Conservation (phyloP, 2,329 filamentous ascomycete genomes). For the Hortaea werneckii region DNA sequence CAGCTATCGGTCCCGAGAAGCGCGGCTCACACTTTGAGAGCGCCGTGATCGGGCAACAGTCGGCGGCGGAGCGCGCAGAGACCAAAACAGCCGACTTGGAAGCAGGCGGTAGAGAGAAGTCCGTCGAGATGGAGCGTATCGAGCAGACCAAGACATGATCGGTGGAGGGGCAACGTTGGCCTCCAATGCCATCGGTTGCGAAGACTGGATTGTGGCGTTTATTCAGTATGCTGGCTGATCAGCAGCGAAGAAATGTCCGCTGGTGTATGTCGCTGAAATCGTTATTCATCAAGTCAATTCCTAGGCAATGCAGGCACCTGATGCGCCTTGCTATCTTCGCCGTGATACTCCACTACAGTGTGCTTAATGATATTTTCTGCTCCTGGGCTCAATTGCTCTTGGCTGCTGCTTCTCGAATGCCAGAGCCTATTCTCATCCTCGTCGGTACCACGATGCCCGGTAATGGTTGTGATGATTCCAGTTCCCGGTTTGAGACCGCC, state of each 20-base stretch:
- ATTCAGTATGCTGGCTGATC: too few species aligned
- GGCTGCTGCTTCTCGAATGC: constrained; percentile 9
- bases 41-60: constrained; percentile 26
- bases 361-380: constrained; percentile 9
- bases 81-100: not conserved
- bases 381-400: constrained; percentile 9
- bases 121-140: constrained; percentile 1
- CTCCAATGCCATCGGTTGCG: too few species aligned
- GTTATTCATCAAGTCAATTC: too few species aligned
- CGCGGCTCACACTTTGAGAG: constrained; percentile 60
- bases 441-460: constrained; percentile 7
- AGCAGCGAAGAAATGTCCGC: too few species aligned
- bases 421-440: not conserved
- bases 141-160: not conserved
- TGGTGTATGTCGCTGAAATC: too few species aligned
- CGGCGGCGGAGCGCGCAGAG: not conserved
- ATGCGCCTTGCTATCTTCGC: not conserved
- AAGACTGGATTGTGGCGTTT: too few species aligned
- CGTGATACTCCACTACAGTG: constrained; percentile 9
- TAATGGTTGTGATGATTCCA: constrained; percentile 4
- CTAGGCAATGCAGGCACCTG: not conserved
- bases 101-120: not conserved
- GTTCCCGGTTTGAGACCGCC: not conserved
- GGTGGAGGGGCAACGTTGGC: too few species aligned
- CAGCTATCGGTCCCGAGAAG: constrained; percentile 64